phyloP scores from a whole-genome alignment of 1,284 basidiomycete species.

The Sutorius eximius region DNA sequence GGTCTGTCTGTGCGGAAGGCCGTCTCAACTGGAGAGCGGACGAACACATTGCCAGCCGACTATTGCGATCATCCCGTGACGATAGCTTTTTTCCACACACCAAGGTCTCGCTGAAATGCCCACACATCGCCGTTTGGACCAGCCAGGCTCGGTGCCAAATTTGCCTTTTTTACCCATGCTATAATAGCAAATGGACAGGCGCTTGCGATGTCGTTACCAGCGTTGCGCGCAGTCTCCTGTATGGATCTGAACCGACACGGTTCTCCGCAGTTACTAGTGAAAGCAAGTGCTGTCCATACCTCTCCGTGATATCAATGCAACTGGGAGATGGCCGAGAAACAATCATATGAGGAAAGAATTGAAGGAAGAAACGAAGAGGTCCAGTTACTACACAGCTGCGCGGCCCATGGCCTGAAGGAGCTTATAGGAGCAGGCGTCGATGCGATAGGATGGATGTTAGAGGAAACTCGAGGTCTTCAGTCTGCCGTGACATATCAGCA shows the following conservation, averaged over 20 bases:
- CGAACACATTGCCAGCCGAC: not conserved
- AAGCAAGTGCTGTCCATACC: not conserved
- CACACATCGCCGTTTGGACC: not conserved
- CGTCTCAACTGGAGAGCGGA: not conserved
- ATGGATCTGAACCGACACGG: not conserved
- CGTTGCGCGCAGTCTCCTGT: not conserved
- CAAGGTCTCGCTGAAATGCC: not conserved
- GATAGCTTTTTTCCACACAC: not conserved
- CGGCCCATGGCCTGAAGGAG: slow-evolving; percentile 13
- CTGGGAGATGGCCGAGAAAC: slow-evolving; percentile 4
- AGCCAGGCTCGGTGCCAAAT: not conserved
- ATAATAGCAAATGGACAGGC: too few species aligned
- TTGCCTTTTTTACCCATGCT: not conserved
- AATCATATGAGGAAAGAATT: slow-evolving; percentile 3
- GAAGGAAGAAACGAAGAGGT: slow-evolving; percentile 16
- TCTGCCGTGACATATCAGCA: slow-evolving; percentile 14
- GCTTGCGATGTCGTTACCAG: not conserved
- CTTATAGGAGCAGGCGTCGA: slow-evolving; percentile 1
- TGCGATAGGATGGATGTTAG: slow-evolving; percentile 15
- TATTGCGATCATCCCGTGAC: not conserved
- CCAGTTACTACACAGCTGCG: slow-evolving; percentile 15
- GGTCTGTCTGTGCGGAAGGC: not conserved
- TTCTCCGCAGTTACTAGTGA: not conserved
- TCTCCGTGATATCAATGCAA: slow-evolving; percentile 5
- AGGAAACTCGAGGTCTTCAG: slow-evolving; percentile 16